Evolutionary conservation across 2,329 filamentous ascomycete genomes (phyloP).

Genomic region (Ilyonectria robusta): DNA sequence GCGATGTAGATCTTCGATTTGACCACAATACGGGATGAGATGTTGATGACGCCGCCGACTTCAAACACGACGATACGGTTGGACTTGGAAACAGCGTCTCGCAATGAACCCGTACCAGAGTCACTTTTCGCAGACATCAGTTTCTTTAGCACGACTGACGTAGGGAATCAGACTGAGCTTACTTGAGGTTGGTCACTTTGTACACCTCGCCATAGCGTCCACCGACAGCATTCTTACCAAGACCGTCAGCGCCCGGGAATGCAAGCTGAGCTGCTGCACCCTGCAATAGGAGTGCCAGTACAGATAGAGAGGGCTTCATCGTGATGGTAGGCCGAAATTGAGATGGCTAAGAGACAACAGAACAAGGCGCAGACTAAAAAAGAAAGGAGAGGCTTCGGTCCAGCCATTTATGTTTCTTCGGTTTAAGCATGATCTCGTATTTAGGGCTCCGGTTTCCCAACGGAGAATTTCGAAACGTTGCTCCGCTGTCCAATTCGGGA

Average conservation of each 20-base stretch:
- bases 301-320: constrained; percentile 18
- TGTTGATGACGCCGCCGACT: constrained; percentile 63
- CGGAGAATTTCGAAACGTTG: background rate
- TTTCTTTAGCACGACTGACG: background rate
- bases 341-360: background rate
- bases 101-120: constrained; percentile 55
- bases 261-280: constrained; percentile 49
- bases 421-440: background rate
- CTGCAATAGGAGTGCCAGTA: constrained; percentile 8
- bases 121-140: constrained; percentile 26
- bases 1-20: constrained; percentile 61
- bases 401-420: background rate
- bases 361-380: background rate
- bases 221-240: constrained; percentile 46
- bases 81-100: constrained; percentile 56
- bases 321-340: background rate
- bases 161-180: constrained; percentile 26
- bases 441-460: constrained; percentile 5
- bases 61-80: constrained; percentile 63
- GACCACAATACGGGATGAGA: constrained; percentile 60
- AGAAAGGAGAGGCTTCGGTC: background rate
- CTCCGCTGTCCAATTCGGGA: constrained; percentile 24
- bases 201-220: constrained; percentile 54
- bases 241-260: constrained; percentile 56
- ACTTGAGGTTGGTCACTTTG: constrained; percentile 55